Percentiles rank a stretch among this genome's conserved stretches.
phyloP scores from a whole-genome alignment of 1,284 basidiomycete genomes.

The Mycena citricolor region DNA sequence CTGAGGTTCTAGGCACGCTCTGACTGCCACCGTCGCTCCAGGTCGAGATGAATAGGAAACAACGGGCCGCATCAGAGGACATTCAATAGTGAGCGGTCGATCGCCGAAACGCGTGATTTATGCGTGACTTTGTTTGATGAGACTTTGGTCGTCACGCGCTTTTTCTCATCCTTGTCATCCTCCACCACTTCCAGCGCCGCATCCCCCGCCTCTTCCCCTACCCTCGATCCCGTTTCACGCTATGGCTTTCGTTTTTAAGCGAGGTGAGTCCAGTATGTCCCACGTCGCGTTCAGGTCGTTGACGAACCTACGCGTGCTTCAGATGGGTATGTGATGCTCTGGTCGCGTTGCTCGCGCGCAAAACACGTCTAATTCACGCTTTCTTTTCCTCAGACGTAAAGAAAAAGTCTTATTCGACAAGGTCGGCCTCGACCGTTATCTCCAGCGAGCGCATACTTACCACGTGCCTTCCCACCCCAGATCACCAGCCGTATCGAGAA shows the following conservation, averaged over 20 bases:
- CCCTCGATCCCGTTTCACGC: too few relatives aligned
- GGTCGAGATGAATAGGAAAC: too few relatives aligned
- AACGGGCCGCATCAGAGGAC: too few relatives aligned
- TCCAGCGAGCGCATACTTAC: conserved; percentile 15
- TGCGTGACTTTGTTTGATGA: too few relatives aligned
- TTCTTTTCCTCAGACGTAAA: conserved; percentile 57
- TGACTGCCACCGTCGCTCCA: too few relatives aligned
- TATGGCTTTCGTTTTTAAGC: conserved; percentile 10
- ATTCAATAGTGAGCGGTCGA: too few relatives aligned
- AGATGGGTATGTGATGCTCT: conserved; percentile 22
- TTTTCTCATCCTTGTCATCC: too few relatives aligned
- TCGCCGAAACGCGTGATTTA: too few relatives aligned
- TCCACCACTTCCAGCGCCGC: not conserved
- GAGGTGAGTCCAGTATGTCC: conserved; percentile 6
- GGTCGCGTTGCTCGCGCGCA: conserved; percentile 36
- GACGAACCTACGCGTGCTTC: not conserved
- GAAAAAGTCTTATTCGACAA: conserved; percentile 89
- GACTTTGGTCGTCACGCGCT: too few relatives aligned
- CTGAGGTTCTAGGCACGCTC: too few relatives aligned
- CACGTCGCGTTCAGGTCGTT: not conserved
- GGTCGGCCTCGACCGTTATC: conserved; percentile 38
- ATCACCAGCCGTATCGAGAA: conserved; percentile 92
- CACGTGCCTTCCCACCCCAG: conserved; percentile 38
- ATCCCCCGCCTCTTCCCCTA: not conserved
- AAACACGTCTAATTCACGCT: conserved; percentile 29